Conservation (phyloP, 495 filamentous ascomycete genomes). For the Penicillium coffeae region DNA sequence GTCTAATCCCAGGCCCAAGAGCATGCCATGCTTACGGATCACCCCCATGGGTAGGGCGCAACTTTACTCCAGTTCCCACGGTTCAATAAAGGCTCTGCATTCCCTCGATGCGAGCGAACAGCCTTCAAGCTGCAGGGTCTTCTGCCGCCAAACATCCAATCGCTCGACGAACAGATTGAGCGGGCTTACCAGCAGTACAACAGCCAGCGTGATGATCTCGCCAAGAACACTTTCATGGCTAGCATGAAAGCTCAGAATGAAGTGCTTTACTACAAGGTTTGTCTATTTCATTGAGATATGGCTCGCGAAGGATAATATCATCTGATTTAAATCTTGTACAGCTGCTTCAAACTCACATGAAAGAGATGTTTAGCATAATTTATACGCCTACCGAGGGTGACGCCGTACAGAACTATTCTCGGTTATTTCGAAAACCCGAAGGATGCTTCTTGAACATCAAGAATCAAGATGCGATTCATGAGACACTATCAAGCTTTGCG, state of each 20-base stretch:
- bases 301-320: no score
- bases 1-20: not conserved
- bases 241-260: conserved; percentile 79
- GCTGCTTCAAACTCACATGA: conserved; percentile 62
- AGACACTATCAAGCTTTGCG: conserved; percentile 65
- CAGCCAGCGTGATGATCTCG: conserved; percentile 55
- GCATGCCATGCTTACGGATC: not conserved
- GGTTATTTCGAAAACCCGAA: conserved; percentile 72
- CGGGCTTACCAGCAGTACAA: conserved; percentile 79
- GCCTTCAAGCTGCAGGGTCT: conserved; percentile 68
- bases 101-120: conserved; percentile 62
- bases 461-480: conserved; percentile 53
- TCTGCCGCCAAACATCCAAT: conserved; percentile 68
- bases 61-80: conserved; percentile 63
- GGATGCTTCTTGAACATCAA: conserved; percentile 59
- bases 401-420: conserved; percentile 83
- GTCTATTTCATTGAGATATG: no score
- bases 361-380: conserved; percentile 85
- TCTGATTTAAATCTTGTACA: no score
- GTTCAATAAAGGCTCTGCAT: conserved; percentile 84
- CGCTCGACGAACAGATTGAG: conserved; percentile 72
- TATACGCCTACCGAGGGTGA: conserved; percentile 91
- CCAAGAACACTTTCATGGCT: conserved; percentile 79
- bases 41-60: conserved; percentile 49
- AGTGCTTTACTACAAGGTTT: conserved; percentile 26